These are phyloP conservation scores for Plectranthus barbatus DNA, from an alignment of 257 asterid genomes.

Conservation along the genomic window DNA sequence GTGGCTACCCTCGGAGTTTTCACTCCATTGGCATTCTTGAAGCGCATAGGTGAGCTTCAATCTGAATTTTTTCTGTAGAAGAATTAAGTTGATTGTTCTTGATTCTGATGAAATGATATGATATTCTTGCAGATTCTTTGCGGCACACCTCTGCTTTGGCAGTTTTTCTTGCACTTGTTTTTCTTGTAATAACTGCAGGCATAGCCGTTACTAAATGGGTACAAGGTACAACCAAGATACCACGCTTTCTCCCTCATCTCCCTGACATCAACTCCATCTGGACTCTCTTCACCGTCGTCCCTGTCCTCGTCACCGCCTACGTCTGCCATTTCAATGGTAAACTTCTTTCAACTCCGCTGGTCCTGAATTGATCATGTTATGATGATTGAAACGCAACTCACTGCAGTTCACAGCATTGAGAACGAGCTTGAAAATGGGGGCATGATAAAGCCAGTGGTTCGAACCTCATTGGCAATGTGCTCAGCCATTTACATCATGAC, in stretches of 20 bases:
- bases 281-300: constrained; percentile 59
- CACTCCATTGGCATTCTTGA: constrained; percentile 38
- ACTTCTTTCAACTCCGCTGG: no score
- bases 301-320: constrained; percentile 48
- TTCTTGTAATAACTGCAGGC: constrained; percentile 34
- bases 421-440: constrained; percentile 44
- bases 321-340: constrained; percentile 66
- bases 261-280: constrained; percentile 36
- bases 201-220: constrained; percentile 30
- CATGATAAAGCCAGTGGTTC: constrained; percentile 31
- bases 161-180: constrained; percentile 37
- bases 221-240: constrained; percentile 27
- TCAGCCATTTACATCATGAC: constrained; percentile 41
- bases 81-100: neutral
- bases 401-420: constrained; percentile 51
- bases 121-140: constrained; percentile 40
- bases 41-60: constrained; percentile 31
- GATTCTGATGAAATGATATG: no score
- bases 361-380: no score
- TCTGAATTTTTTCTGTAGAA: neutral
- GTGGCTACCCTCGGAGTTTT: constrained; percentile 34
- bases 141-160: constrained; percentile 51
- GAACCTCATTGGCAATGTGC: constrained; percentile 45
- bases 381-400: no score
- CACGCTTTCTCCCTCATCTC: constrained; percentile 34